Base-by-base conservation (phyloP, 140 eudicot genomes). In the Stevia rebaudiana region DNA sequence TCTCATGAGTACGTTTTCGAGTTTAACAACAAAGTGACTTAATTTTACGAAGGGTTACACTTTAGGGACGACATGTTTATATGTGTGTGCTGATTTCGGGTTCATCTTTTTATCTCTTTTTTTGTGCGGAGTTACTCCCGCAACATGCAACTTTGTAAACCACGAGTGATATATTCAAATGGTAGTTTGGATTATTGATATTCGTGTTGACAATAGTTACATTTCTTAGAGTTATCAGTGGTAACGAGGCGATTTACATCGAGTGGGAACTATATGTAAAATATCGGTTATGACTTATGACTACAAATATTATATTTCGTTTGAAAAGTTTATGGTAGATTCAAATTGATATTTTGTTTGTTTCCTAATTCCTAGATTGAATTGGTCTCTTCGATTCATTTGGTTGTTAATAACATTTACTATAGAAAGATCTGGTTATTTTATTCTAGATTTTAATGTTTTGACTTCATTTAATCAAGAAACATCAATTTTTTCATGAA, bases 401-500 rank as follows among this genome's bases (percentile, higher is more conserved):
- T 48, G 43, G 15, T 48, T 47, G 60, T 10, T 18, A 47, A 24
- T 15, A 49, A 31, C 50, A 46, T 59, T 59, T 58, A 44, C 59
- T 43, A 31, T 50, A 5, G 42, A 67, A 63, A 73, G 72, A 73
- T 63, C 56, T 53, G 54, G 77, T 72, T 53, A 55, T 53, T 42
- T 52, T 31, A 36, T 63, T 50, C 49, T 53, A 18, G 77, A 63
- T 63, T 73, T 64, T 19, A 24, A 24, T 73, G 78, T 63, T 41
- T 13, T 10, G 59, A 8, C 36, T 24, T 72, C 28, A 53, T 22
- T 72, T 15, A 41, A 63, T 70, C 65, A 72, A 21, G 64, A 63
- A 73, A 73, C 78, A 64, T 64, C 10, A 42, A 31, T 0, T 12
- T 43, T 19, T 70, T 59, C 16, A 1, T 3, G 61, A 35, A 64